Percentiles rank a stretch among this genome's conserved stretches.
Conservation (phyloP, 1,284 basidiomycete species). For the Malassezia psittaci region DNA sequence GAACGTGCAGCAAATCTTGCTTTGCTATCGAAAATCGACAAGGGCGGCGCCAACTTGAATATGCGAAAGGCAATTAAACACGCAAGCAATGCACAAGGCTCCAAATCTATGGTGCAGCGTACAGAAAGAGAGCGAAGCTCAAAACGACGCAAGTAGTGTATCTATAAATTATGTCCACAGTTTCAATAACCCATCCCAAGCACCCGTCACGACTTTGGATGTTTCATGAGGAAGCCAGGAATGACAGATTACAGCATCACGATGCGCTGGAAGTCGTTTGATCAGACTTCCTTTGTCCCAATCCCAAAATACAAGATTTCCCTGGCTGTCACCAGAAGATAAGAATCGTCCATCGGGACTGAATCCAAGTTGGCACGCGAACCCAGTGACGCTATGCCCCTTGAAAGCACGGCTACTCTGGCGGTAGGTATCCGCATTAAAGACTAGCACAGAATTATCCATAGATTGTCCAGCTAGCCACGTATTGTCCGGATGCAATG, state of each 20-base stretch:
- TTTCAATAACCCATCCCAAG: constrained; percentile 95
- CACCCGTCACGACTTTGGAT: constrained; percentile 78
- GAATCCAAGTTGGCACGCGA: constrained; percentile 90
- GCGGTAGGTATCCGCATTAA: constrained; percentile 83
- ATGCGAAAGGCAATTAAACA: constrained; percentile 24
- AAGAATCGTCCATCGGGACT: constrained; percentile 96
- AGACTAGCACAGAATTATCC: constrained; percentile 95
- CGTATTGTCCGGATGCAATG: constrained; percentile 83
- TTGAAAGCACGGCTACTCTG: constrained; percentile 98
- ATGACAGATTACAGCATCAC: constrained; percentile 89
- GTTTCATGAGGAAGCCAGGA: constrained; percentile 97
- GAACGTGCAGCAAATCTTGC: constrained; percentile 68
- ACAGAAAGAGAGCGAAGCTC: constrained; percentile 5
- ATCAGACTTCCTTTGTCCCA: constrained; percentile 92
- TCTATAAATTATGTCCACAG: constrained; percentile 56
- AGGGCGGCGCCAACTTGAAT: constrained; percentile 45
- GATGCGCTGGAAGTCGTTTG: constrained; percentile 76
- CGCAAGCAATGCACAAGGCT: constrained; percentile 15
- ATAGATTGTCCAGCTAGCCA: constrained; percentile 94
- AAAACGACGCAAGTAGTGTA: constrained; percentile 19
- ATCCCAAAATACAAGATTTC: constrained; percentile 97
- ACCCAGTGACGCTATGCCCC: constrained; percentile 89
- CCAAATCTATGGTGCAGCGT: constrained; percentile 12
- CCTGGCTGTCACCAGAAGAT: constrained; percentile 85
- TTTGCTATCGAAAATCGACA: constrained; percentile 66